Evolutionary conservation across 345 rosid genomes (phyloP).

Genomic region (Carallia brachiata): DNA sequence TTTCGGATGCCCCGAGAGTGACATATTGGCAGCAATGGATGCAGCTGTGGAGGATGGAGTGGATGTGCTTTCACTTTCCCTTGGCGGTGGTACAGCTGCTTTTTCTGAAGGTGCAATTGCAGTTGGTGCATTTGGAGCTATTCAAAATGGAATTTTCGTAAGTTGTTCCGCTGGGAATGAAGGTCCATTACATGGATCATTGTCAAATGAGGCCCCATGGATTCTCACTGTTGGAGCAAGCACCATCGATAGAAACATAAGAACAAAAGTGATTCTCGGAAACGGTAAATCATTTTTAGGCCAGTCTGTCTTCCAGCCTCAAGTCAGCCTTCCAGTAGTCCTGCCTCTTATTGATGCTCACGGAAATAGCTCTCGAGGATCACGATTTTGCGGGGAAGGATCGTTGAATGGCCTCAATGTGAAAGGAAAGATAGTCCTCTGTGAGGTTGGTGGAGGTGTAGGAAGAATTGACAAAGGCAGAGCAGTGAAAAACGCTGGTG

Average conservation of each 20-base stretch:
- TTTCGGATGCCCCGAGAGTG: slow-evolving; percentile 48
- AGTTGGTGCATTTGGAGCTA: slow-evolving; percentile 30
- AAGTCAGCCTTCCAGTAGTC: not conserved
- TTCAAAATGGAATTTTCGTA: slow-evolving; percentile 32
- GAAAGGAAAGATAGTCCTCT: slow-evolving; percentile 13
- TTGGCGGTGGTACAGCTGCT: slow-evolving; percentile 39
- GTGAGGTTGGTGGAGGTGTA: slow-evolving; percentile 7
- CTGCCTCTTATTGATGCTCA: slow-evolving; percentile 4
- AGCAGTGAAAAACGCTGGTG: slow-evolving; percentile 14
- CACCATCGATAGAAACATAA: slow-evolving; percentile 30
- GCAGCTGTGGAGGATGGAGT: slow-evolving; percentile 65
- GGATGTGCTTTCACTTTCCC: slow-evolving; percentile 54
- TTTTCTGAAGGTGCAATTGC: slow-evolving; percentile 27
- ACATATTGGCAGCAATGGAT: slow-evolving; percentile 59
- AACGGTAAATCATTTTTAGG: slow-evolving; percentile 11
- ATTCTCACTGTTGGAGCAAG: slow-evolving; percentile 40
- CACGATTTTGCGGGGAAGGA: not conserved
- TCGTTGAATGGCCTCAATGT: not conserved
- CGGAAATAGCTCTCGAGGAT: not conserved
- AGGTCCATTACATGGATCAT: slow-evolving; percentile 23
- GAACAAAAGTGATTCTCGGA: slow-evolving; percentile 29
- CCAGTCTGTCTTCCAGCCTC: slow-evolving; percentile 13
- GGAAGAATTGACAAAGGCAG: slow-evolving; percentile 10
- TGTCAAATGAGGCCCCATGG: slow-evolving; percentile 36
- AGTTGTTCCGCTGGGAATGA: slow-evolving; percentile 37